These are phyloP conservation scores for Leccinum rimulosum DNA, from an alignment of 768 basidiomycete genomes.

Conservation along the genomic window DNA sequence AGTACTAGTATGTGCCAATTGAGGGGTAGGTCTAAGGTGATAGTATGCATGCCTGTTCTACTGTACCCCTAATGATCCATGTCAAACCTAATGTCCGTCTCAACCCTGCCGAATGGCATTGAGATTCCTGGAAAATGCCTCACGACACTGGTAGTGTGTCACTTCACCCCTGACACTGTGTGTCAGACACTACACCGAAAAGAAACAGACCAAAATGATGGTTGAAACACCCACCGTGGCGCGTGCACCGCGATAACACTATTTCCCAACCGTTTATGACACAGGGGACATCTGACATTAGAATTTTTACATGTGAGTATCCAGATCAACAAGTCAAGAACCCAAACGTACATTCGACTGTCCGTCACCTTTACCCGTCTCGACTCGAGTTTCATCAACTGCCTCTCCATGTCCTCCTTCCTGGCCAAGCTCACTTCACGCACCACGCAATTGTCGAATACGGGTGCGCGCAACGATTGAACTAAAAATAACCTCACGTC, in stretches of 20 bases:
- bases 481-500: constrained; percentile 78
- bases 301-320: not conserved
- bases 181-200: not conserved
- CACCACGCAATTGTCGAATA: constrained; percentile 68
- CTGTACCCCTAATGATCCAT: too few relatives aligned
- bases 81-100: not conserved
- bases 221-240: constrained; percentile 56
- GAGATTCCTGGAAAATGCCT: constrained; percentile 65
- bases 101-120: constrained; percentile 35
- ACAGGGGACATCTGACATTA: constrained; percentile 80
- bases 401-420: constrained; percentile 71
- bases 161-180: constrained; percentile 81
- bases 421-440: constrained; percentile 71
- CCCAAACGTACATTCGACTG: constrained; percentile 75
- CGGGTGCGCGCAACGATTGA: constrained; percentile 61
- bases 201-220: not conserved
- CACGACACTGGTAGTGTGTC: constrained; percentile 94
- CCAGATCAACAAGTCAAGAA: not conserved
- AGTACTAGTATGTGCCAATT: too few relatives aligned
- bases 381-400: constrained; percentile 72
- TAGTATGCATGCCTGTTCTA: too few relatives aligned
- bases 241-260: constrained; percentile 94
- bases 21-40: too few relatives aligned
- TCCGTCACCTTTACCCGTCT: constrained; percentile 88
- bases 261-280: constrained; percentile 89